Conservation (phyloP, 2,329 filamentous ascomycete genomes). For the Aspergillus floridensis region DNA sequence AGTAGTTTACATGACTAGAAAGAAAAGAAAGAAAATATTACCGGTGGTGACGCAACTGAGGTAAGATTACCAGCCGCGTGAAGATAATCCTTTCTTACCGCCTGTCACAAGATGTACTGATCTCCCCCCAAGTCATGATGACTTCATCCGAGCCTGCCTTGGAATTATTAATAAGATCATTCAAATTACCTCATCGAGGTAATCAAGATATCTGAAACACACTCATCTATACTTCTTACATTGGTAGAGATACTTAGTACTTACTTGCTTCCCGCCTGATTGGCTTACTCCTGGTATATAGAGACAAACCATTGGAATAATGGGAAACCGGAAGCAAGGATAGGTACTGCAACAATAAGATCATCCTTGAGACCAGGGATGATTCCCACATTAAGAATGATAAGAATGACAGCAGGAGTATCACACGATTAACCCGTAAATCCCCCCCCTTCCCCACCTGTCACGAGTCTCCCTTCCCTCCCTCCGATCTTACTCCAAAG, state of each 20-base stretch:
- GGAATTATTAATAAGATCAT: neutral
- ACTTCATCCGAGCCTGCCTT: constrained; percentile 14
- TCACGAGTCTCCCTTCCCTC: neutral
- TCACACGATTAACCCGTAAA: neutral
- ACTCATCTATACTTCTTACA: too few species aligned
- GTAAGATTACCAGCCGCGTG: too few species aligned
- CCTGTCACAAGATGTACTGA: neutral
- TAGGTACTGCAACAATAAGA: neutral
- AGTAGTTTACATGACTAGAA: too few species aligned
- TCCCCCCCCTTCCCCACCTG: neutral
- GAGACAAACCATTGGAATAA: neutral
- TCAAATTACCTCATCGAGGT: too few species aligned
- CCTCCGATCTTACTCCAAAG: neutral
- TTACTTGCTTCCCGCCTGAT: too few species aligned
- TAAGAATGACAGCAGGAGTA: neutral
- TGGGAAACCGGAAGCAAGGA: neutral
- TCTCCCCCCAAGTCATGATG: constrained; percentile 12
- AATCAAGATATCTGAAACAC: too few species aligned
- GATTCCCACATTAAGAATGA: neutral
- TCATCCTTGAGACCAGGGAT: neutral
- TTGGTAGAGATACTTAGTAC: too few species aligned
- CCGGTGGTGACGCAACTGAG: too few species aligned
- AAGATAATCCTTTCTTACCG: neutral
- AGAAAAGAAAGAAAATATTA: neutral
- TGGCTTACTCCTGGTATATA: too few species aligned